Evolutionary conservation across 441 rosid genomes (phyloP).

Genomic region (Oxalis stricta): DNA sequence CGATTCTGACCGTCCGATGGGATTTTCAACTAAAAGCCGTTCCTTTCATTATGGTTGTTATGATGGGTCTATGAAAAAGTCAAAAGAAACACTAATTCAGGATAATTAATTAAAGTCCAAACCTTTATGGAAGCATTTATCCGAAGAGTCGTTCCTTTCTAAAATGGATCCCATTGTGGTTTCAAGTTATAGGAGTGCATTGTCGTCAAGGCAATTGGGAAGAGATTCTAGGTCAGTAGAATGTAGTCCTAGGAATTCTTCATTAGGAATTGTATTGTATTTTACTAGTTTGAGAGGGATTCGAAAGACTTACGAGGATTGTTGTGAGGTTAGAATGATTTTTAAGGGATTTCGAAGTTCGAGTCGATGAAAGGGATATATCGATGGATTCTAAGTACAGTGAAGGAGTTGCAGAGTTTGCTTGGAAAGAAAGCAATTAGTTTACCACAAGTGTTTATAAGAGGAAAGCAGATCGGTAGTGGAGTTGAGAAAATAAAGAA

Average conservation of each 20-base stretch:
- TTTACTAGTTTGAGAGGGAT: conserved; percentile 77
- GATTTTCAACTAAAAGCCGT: conserved; percentile 15
- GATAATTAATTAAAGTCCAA: background rate
- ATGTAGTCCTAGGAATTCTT: conserved; percentile 19
- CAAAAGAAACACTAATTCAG: conserved; percentile 9
- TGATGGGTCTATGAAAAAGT: conserved; percentile 20
- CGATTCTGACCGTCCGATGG: conserved; percentile 14
- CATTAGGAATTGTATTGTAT: conserved; percentile 39
- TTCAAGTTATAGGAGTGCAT: conserved; percentile 65
- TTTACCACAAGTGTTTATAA: conserved; percentile 65
- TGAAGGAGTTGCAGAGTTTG: conserved; percentile 45
- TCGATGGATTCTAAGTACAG: conserved; percentile 70
- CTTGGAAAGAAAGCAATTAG: conserved; percentile 33
- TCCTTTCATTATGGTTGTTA: conserved; percentile 14
- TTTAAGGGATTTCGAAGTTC: conserved; percentile 51
- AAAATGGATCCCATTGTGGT: conserved; percentile 67
- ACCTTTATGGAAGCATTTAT: conserved; percentile 79
- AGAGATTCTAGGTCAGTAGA: conserved; percentile 14
- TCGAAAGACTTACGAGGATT: conserved; percentile 71
- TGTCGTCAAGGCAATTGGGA: conserved; percentile 57
- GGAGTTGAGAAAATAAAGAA: conserved; percentile 67
- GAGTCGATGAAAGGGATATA: conserved; percentile 69
- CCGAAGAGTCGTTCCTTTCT: conserved; percentile 75
- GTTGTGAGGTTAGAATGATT: conserved; percentile 65
- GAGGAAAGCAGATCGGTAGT: conserved; percentile 59